Base-by-base conservation (phyloP, 2,329 filamentous ascomycete genomes). In the Pleurostoma richardsiae region DNA sequence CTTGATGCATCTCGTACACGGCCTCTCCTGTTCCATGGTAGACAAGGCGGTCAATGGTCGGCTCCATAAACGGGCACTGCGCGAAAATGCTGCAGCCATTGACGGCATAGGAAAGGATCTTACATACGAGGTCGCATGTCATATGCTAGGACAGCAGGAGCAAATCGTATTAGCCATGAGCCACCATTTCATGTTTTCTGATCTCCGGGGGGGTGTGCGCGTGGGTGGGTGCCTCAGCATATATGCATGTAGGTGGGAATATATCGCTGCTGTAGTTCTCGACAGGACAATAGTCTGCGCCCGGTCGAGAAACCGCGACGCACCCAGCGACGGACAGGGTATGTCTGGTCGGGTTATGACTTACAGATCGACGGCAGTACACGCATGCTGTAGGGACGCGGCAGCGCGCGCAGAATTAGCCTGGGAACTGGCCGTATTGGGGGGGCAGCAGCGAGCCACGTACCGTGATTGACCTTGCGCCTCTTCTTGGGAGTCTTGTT, bases 1-100 rank as follows among this genome's bases (percentile, higher is more conserved):
- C 73, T 97, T 99, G 71, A 97, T 89, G 76, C 94, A 99, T 71
- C 94, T 83, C 60, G 90, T 92, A 79, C 94, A 99, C 61, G 94
- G 94, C 65, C 94, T 86, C 74, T 95, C 90, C 90, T 95, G 68
- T 62, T 59, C 56, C 60, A 60, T 51, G 46, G 54, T 50, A 55
- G 45, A 57, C 54, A 55, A 59, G 61, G 63, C 54, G 57, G 56
- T 54, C 54, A 57, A 57, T 56, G 58, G 56, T 53, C 50, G 59
- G 63, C 68, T 54, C 68, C 65, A 36, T 8, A 8, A 8, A 36
- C 33, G 8, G 33, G 8, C 33, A 36, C 8, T 27, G 30, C 27
- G 49, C 54, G 51, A 51, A 48, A 55, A 54, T 49, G 45, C 54
- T 49, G 55, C 56, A 56, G 58, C 55, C 52, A 61, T 56, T 53